Percentiles rank a stretch among this genome's conserved stretches.
These are phyloP conservation scores for Blastobotrys elegans DNA, from an alignment of 1,139 yeast species.

Conservation along the genomic window DNA sequence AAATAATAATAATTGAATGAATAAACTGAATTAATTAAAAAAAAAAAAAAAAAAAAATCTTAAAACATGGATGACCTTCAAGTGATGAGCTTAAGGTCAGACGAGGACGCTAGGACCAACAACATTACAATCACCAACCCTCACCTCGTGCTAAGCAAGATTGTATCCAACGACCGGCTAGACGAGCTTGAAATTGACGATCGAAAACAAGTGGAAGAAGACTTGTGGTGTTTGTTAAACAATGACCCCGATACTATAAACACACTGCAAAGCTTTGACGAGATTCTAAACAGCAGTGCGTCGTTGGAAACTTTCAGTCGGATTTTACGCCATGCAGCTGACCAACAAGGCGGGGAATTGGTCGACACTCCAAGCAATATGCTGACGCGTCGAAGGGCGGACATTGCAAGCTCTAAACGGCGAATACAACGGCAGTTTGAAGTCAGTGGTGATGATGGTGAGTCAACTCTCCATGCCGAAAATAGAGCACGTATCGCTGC, in stretches of 20 bases:
- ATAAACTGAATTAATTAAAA: not conserved
- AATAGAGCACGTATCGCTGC: not conserved
- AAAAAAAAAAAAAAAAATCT: not conserved
- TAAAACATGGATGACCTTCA: not conserved
- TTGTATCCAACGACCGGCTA: conserved; percentile 5
- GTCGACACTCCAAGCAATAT: not conserved
- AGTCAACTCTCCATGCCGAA: not conserved
- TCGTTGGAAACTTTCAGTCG: conserved; percentile 4
- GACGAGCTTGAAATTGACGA: conserved; percentile 1
- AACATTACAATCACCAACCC: not conserved
- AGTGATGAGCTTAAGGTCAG: too few relatives aligned
- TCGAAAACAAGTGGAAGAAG: conserved; percentile 1
- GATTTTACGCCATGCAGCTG: not conserved
- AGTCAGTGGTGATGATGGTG: not conserved
- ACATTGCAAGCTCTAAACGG: too few relatives aligned
- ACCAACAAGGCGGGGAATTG: not conserved
- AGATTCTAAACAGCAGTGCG: not conserved
- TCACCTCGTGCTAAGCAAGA: conserved; percentile 5
- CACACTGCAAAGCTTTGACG: conserved; percentile 3
- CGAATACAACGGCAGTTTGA: not conserved
- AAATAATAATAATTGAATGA: not conserved
- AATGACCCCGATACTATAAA: not conserved
- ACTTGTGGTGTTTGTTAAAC: not conserved
- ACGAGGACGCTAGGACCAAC: too few relatives aligned
- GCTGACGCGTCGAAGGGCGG: too few relatives aligned